Evolutionary conservation across 768 basidiomycete genomes (phyloP).

Genomic region (Suillus fuscotomentosus): DNA sequence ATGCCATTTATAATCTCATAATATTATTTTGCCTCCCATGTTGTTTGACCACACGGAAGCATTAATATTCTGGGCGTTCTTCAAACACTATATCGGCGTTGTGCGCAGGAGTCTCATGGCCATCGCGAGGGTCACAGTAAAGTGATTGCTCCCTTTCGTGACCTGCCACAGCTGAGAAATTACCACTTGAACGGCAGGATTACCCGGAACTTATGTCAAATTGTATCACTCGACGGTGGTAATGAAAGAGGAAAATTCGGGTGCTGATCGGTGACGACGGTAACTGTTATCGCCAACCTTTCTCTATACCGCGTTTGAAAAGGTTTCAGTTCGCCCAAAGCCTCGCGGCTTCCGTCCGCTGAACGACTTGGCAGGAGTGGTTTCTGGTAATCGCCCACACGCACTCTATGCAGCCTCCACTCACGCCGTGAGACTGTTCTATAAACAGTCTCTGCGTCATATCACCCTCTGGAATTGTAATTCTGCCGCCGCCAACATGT

Average conservation of each 20-base stretch:
- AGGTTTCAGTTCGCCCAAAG: background rate
- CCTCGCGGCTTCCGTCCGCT: background rate
- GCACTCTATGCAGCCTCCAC: background rate
- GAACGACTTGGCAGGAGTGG: background rate
- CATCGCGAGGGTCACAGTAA: background rate
- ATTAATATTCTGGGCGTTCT: background rate
- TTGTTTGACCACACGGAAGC: background rate
- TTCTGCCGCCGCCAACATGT: background rate
- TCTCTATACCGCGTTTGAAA: background rate
- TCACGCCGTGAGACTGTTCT: background rate
- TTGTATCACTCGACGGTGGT: background rate
- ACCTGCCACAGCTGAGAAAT: background rate
- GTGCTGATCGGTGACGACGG: background rate
- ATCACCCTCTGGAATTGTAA: background rate
- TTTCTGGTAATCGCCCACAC: background rate
- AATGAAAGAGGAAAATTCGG: background rate
- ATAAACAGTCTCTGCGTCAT: background rate
- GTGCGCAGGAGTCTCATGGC: background rate
- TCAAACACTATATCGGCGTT: conserved; percentile 2
- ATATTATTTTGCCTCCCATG: background rate
- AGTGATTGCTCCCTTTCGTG: background rate
- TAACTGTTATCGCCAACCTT: background rate
- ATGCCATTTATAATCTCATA: background rate
- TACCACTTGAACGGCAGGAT: background rate
- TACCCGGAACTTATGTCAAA: background rate